Conservation (phyloP, 2,329 filamentous ascomycete species). For the Microdochium trichocladiopsis region DNA sequence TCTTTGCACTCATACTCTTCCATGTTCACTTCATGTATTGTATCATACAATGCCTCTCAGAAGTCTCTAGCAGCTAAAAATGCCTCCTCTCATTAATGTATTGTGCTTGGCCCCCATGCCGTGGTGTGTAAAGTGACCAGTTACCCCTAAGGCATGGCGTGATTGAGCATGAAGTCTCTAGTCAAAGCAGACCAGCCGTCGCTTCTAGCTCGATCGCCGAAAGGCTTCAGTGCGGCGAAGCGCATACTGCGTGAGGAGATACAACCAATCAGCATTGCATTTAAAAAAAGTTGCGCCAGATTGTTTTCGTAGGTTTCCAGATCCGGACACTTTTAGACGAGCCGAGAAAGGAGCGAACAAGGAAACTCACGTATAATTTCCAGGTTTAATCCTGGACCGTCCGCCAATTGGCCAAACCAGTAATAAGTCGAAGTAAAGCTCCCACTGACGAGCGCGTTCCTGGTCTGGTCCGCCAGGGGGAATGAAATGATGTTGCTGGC, state of each 20-base stretch:
- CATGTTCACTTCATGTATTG: no score
- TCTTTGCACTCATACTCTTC: no score
- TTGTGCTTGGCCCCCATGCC: no score
- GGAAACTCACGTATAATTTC: neutral
- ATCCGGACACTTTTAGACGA: neutral
- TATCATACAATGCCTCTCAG: no score
- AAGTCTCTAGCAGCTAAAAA: no score
- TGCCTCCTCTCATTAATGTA: no score
- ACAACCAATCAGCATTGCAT: no score
- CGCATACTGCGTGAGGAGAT: neutral
- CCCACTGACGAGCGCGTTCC: constrained; percentile 3
- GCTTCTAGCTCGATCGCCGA: neutral
- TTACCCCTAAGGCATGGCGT: no score
- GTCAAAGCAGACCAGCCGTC: neutral
- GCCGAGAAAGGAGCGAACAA: neutral
- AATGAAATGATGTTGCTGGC: neutral
- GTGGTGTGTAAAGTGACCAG: no score
- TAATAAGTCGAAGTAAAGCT: neutral
- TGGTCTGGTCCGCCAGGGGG: constrained; percentile 1
- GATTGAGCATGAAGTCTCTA: neutral
- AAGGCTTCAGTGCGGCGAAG: neutral
- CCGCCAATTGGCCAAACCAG: neutral
- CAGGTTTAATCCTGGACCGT: neutral
- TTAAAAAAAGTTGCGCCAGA: no score
- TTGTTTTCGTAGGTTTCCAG: neutral